These are phyloP conservation scores for Pseudopyrenochaeta lycopersici DNA, from an alignment of 2,329 filamentous ascomycete species.

Conservation along the genomic window DNA sequence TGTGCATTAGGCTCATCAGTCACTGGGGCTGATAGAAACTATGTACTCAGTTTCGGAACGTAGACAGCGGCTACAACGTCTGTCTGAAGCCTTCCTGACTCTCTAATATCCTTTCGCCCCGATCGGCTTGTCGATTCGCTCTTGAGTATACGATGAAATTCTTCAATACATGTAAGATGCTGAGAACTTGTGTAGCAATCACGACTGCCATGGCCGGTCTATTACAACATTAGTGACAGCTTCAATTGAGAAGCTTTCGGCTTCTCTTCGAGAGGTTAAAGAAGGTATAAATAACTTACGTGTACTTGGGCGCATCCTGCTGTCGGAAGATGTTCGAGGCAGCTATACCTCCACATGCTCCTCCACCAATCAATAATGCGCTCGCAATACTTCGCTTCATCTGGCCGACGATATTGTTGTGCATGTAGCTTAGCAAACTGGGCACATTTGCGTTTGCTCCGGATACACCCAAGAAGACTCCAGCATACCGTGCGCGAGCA, in stretches of 20 bases:
- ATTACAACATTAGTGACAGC: conserved; percentile 6
- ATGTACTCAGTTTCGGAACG: too few relatives aligned
- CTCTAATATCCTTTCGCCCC: conserved; percentile 25
- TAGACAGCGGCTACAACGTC: conserved; percentile 18
- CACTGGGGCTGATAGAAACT: too few relatives aligned
- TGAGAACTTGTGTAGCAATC: conserved; percentile 26
- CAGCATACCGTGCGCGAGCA: conserved; percentile 23
- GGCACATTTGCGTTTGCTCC: conserved; percentile 28
- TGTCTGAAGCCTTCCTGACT: conserved; percentile 30
- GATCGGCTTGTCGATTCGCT: conserved; percentile 24
- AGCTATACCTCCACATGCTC: conserved; percentile 29
- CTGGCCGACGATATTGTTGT: conserved; percentile 36
- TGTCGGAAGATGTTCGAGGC: conserved; percentile 26
- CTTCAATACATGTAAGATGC: conserved; percentile 16
- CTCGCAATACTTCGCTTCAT: conserved; percentile 36
- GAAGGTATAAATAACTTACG: conserved; percentile 2
- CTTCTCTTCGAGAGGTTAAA: not conserved
- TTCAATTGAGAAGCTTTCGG: not conserved
- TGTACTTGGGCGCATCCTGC: conserved; percentile 29
- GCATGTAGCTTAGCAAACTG: conserved; percentile 25
- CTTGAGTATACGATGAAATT: conserved; percentile 16
- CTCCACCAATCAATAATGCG: conserved; percentile 29
- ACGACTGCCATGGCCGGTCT: conserved; percentile 30
- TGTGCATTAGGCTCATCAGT: too few relatives aligned
- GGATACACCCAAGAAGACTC: conserved; percentile 25